These are phyloP conservation scores for Ceratobasidium papillatum DNA, from an alignment of 1,284 basidiomycete genomes.

Conservation along the genomic window DNA sequence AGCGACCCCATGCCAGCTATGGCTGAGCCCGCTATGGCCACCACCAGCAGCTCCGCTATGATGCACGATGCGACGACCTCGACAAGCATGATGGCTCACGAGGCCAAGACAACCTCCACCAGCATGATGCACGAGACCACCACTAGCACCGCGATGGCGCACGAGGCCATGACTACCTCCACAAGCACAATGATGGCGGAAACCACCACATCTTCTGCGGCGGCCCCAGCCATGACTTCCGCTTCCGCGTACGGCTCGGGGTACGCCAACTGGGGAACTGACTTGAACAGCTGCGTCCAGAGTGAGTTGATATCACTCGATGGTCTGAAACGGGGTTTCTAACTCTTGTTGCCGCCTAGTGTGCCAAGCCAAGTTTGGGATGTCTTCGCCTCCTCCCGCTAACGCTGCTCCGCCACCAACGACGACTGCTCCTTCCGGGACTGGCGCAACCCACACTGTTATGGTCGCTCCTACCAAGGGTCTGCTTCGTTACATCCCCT, in stretches of 20 bases:
- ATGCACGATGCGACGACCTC: constrained; percentile 49
- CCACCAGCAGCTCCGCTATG: constrained; percentile 30
- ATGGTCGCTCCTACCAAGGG: constrained; percentile 76
- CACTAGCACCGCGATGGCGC: constrained; percentile 41
- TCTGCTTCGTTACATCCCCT: constrained; percentile 76
- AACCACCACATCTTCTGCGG: constrained; percentile 28
- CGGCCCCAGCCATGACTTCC: constrained; percentile 50
- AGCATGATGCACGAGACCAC: constrained; percentile 41
- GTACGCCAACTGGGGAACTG: constrained; percentile 62
- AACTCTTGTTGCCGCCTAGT: constrained; percentile 54
- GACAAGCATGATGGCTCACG: constrained; percentile 43
- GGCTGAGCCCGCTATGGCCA: constrained; percentile 32
- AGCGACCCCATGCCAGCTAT: constrained; percentile 27
- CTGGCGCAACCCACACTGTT: constrained; percentile 71
- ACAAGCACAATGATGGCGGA: no score
- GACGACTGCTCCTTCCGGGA: constrained; percentile 47
- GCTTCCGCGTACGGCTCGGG: constrained; percentile 72
- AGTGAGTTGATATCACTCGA: constrained; percentile 56
- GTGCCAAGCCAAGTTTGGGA: constrained; percentile 68
- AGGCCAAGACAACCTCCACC: constrained; percentile 21
- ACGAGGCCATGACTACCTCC: constrained; percentile 39
- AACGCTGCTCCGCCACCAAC: constrained; percentile 56
- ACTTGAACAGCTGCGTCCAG: constrained; percentile 70
- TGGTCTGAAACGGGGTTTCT: neutral
- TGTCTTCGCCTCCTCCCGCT: constrained; percentile 55